Evolutionary conservation across 257 asterid species (phyloP), one percentile per base, ranked within the genome.

Genomic region (Solanum habrochaites): DNA sequence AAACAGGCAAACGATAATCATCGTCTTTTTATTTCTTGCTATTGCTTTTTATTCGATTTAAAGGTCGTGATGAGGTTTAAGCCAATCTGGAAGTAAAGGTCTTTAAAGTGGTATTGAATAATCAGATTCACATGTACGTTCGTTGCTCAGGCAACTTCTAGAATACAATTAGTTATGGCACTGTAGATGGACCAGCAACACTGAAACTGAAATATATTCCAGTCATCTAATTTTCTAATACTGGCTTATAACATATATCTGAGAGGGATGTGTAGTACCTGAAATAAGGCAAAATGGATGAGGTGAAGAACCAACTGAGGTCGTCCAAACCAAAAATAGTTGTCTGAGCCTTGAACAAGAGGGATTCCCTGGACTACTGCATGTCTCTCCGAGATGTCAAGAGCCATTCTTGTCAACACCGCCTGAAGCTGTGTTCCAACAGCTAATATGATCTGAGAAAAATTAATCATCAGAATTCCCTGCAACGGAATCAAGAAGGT

Each of bases 261-360:
- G 66, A 78, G 16, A 13, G 58, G 37, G 35, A 13, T 15, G 25
- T 66, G 66, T 13, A 31, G 20, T 71, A 89, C 91, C 91, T 89
- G 90, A 81, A 89, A 89, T 81, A 86, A 82, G 81, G 90, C 82
- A 74, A 89, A 89, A 71, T 89, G 91, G 58, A 89, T 89, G 71
- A 89, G 85, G 74, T 86, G 88, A 87, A 87, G 88, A 83, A 89
- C 83, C 69, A 87, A 72, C 25, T 86, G 85, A 9, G 90, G 90
- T 21, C 85, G 87, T 43, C 88, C 86, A 83, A 87, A 87, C 91
- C 90, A 89, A 81, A 89, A 89, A 85, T 89, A 73, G 23, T 87
- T 78, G 86, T 89, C 86, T 52, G 85, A 85, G 29, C 88, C 88
- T 60, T 86, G 86, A 12, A 87, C 90, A 29, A 72, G 64, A 27